These are phyloP conservation scores for Plasmodium gaboni DNA, from an alignment of 169 alveolate genomes.

Conservation along the genomic window DNA sequence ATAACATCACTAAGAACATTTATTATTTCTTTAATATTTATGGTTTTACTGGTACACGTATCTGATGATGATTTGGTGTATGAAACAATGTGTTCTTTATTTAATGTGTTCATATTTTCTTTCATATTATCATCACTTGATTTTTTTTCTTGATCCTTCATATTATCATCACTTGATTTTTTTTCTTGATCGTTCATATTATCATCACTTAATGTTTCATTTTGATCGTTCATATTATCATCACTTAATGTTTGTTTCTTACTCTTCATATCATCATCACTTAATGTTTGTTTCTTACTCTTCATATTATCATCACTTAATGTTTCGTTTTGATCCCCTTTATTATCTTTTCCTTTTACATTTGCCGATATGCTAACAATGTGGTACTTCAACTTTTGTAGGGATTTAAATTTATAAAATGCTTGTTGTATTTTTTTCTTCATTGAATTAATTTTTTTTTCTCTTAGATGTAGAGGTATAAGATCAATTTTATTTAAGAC, in stretches of 20 bases:
- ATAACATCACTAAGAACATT: slow-evolving; percentile 63
- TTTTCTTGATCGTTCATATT: neutral
- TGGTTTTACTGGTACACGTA: neutral
- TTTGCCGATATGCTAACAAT: slow-evolving; percentile 80
- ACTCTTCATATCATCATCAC: neutral
- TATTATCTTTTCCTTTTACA: slow-evolving; percentile 77
- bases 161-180: neutral
- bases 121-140: neutral
- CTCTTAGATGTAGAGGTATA: slow-evolving; percentile 85
- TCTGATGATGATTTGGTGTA: too few species aligned
- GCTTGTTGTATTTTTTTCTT: slow-evolving; percentile 73
- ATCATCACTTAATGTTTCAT: neutral
- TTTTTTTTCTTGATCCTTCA: neutral
- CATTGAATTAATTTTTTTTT: slow-evolving; percentile 76
- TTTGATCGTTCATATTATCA: neutral
- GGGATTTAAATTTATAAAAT: slow-evolving; percentile 71
- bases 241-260: neutral
- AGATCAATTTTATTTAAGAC: slow-evolving; percentile 93
- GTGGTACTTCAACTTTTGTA: slow-evolving; percentile 81
- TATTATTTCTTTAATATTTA: slow-evolving; percentile 67
- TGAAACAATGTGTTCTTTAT: neutral
- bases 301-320: neutral
- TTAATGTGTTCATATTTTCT: neutral
- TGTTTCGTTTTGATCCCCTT: slow-evolving; percentile 25
- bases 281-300: neutral